Percentiles rank a stretch among this genome's conserved stretches.
Evolutionary conservation across 768 basidiomycete species (phyloP).

Genomic region (Boletus insuetus): DNA sequence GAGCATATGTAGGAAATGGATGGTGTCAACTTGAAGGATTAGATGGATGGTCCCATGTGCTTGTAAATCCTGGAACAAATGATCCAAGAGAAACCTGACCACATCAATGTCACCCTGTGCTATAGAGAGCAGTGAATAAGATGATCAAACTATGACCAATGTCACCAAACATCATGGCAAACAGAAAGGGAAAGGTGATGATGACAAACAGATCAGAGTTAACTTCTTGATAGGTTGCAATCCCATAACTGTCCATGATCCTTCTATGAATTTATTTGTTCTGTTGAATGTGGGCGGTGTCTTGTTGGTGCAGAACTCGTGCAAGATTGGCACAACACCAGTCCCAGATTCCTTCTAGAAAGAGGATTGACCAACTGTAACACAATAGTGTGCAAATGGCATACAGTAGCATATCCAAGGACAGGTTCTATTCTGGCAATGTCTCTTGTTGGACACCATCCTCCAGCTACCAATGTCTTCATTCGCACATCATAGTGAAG

Average conservation of each 20-base stretch:
- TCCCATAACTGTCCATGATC: conserved; percentile 97
- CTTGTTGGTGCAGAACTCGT: conserved; percentile 85
- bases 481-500: conserved; percentile 90
- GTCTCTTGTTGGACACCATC: conserved; percentile 95
- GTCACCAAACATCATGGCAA: conserved; percentile 99
- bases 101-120: too few species aligned
- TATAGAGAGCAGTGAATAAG: conserved; percentile 68
- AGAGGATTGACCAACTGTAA: background rate
- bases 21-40: too few species aligned
- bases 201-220: conserved; percentile 94
- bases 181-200: conserved; percentile 95
- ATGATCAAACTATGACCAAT: conserved; percentile 93
- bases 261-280: conserved; percentile 94
- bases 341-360: conserved; percentile 84
- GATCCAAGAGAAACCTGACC: too few species aligned
- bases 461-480: conserved; percentile 95
- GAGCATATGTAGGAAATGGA: too few species aligned
- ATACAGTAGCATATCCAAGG: conserved; percentile 80
- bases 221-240: conserved; percentile 92
- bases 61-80: too few species aligned
- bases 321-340: conserved; percentile 85
- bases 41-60: too few species aligned
- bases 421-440: conserved; percentile 83
- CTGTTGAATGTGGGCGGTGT: conserved; percentile 94
- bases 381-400: conserved; percentile 10